Percentiles rank a stretch among this genome's conserved stretches.
Conservation (phyloP, 768 basidiomycete species). For the Podaxis sp. region DNA sequence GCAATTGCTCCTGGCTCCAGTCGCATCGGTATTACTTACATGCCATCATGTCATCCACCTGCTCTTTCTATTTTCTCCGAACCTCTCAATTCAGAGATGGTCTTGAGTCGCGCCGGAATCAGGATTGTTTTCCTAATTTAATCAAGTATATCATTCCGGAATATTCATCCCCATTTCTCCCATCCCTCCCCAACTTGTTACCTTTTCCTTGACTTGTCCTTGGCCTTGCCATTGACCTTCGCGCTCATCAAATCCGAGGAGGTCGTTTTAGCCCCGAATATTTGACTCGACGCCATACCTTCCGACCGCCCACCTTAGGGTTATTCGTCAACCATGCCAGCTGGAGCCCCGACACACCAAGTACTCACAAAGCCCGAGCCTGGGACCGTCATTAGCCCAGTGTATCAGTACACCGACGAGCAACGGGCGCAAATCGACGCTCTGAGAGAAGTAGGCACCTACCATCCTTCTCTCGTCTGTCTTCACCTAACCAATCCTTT, state of each 20-base stretch:
- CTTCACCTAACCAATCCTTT: not conserved
- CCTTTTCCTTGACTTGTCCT: not conserved
- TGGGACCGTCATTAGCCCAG: slow-evolving; percentile 51
- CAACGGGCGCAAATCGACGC: slow-evolving; percentile 59
- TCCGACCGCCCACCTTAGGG: not conserved
- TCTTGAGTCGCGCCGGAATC: not conserved
- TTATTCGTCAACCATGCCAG: not conserved
- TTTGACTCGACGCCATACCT: not conserved
- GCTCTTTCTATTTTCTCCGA: not conserved
- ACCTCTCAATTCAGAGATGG: slow-evolving; percentile 16
- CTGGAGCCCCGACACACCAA: slow-evolving; percentile 13
- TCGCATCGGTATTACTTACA: not conserved
- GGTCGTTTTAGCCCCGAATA: not conserved
- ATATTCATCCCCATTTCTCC: not conserved
- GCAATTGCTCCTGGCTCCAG: not conserved
- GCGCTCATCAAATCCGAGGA: not conserved
- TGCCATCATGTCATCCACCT: not conserved
- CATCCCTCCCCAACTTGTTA: not conserved
- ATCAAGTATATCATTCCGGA: slow-evolving; percentile 9
- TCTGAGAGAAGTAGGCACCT: slow-evolving; percentile 54
- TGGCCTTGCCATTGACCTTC: not conserved
- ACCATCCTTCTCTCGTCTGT: not conserved
- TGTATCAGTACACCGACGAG: slow-evolving; percentile 59
- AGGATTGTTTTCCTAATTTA: slow-evolving; percentile 27
- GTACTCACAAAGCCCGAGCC: slow-evolving; percentile 57